These are phyloP conservation scores for Xerocomellus intermedius DNA, from an alignment of 768 basidiomycete genomes.

Conservation along the genomic window DNA sequence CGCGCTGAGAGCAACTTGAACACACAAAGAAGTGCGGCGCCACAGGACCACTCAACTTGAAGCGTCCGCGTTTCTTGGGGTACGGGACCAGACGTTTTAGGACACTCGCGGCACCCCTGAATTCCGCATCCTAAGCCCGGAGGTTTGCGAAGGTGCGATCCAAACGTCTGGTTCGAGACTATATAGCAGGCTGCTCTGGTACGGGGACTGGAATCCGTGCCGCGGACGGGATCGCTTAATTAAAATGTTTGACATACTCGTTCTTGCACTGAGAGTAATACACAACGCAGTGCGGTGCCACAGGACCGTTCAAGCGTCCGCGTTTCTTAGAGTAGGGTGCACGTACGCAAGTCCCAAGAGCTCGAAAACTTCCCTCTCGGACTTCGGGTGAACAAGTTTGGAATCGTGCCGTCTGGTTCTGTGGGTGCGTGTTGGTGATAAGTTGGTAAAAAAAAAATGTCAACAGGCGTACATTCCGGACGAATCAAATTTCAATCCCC, in stretches of 20 bases:
- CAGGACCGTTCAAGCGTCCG: constrained; percentile 45
- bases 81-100: too few relatives aligned
- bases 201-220: background rate
- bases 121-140: too few relatives aligned
- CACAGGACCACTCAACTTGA: constrained; percentile 1
- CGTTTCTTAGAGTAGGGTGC: constrained; percentile 70
- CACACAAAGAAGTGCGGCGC: background rate
- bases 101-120: too few relatives aligned
- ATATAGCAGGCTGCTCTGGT: background rate
- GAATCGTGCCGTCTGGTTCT: constrained; percentile 62
- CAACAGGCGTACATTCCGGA: constrained; percentile 61
- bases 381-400: constrained; percentile 54
- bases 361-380: constrained; percentile 72
- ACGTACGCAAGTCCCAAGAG: constrained; percentile 69
- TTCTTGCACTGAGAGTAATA: background rate
- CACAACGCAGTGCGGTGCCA: constrained; percentile 1
- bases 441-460: background rate
- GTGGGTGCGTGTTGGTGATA: background rate
- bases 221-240: background rate
- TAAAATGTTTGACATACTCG: background rate
- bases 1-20: background rate
- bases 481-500: constrained; percentile 84
- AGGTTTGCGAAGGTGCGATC: too few relatives aligned
- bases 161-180: too few relatives aligned
- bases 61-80: too few relatives aligned